Evolutionary conservation across 306 rosid genomes (phyloP).

Genomic region (Rosa rugosa): DNA sequence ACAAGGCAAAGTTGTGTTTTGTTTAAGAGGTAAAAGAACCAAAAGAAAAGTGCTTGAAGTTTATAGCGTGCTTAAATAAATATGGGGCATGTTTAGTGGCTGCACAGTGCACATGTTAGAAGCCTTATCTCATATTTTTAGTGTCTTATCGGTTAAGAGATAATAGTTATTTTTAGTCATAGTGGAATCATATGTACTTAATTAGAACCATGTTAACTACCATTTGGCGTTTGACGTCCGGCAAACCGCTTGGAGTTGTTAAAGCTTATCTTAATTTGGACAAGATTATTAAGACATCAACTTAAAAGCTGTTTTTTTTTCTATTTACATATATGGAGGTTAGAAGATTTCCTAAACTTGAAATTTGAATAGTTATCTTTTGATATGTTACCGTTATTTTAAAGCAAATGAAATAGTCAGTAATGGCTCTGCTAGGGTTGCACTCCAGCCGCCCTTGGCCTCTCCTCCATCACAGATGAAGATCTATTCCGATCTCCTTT

Average conservation of each 20-base stretch:
- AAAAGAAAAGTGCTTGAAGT: background rate
- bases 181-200: constrained; percentile 21
- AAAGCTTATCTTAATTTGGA: background rate
- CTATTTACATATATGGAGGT: background rate
- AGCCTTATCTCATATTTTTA: constrained; percentile 14
- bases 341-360: background rate
- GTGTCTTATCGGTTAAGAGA: constrained; percentile 17
- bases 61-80: constrained; percentile 10
- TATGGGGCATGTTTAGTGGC: constrained; percentile 18
- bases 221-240: constrained; percentile 11
- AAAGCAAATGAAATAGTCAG: too few relatives aligned
- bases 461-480: too few relatives aligned
- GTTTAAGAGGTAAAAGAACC: constrained; percentile 3
- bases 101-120: constrained; percentile 39
- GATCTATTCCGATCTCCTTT: too few relatives aligned
- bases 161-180: constrained; percentile 8
- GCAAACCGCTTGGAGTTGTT: background rate
- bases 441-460: too few relatives aligned
- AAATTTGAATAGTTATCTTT: too few relatives aligned
- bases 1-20: constrained; percentile 16
- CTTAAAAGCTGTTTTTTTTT: background rate
- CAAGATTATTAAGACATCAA: background rate
- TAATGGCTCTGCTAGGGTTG: too few relatives aligned
- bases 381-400: too few relatives aligned
- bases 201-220: constrained; percentile 6